Evolutionary conservation across 495 filamentous ascomycete genomes (phyloP).

Genomic region (Clohesyomyces aquaticus): DNA sequence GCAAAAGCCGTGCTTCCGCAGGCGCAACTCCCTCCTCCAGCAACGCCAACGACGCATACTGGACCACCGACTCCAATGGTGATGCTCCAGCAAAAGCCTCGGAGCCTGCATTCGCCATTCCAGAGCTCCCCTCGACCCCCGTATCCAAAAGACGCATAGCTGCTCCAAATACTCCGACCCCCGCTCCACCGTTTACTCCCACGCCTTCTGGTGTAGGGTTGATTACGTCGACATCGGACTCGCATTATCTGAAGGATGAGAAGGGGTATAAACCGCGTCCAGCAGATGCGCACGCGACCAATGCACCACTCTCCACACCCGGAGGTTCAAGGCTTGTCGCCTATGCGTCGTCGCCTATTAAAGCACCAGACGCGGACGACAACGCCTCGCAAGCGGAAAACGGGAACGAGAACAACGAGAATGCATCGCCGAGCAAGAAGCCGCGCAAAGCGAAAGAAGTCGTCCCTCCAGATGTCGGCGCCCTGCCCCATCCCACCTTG

Average conservation of each 20-base stretch:
- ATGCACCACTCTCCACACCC: slow-evolving; percentile 79
- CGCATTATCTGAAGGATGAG: slow-evolving; percentile 1
- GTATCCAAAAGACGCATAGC: slow-evolving; percentile 27
- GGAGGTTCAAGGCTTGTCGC: slow-evolving; percentile 71
- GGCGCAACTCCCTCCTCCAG: background rate
- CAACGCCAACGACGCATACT: no score
- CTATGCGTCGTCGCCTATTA: slow-evolving; percentile 45
- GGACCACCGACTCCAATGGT: no score
- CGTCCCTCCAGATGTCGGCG: slow-evolving; percentile 26
- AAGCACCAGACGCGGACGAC: slow-evolving; percentile 15
- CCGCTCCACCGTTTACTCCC: slow-evolving; percentile 24
- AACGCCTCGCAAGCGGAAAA: no score
- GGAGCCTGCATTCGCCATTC: slow-evolving; percentile 34
- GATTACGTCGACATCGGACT: slow-evolving; percentile 2
- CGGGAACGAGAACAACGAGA: no score
- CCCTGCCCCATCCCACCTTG: slow-evolving; percentile 54
- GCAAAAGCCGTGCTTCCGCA: slow-evolving; percentile 26
- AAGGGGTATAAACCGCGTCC: slow-evolving; percentile 55
- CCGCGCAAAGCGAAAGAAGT: slow-evolving; percentile 22
- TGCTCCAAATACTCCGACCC: slow-evolving; percentile 2
- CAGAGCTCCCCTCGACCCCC: slow-evolving; percentile 19
- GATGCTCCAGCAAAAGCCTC: no score
- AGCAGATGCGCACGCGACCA: slow-evolving; percentile 67
- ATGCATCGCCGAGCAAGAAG: slow-evolving; percentile 61
- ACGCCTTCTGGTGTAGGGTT: slow-evolving; percentile 27